Base-by-base conservation (phyloP, 495 filamentous ascomycete species). In the Venustampulla echinocandica region DNA sequence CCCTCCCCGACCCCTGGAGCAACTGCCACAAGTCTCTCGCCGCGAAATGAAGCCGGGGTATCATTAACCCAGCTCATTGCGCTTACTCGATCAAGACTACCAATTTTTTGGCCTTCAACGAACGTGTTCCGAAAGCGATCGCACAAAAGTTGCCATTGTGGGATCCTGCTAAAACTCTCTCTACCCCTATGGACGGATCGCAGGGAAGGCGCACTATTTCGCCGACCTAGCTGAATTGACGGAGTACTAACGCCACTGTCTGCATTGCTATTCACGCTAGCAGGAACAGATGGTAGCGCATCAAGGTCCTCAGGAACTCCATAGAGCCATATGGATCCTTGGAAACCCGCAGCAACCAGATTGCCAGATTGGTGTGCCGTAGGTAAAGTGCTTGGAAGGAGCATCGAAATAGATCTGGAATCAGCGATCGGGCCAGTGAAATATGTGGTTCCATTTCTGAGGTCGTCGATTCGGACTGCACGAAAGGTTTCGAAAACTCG, bases 261-360 rank as follows among this genome's bases (percentile, higher is more conserved):
- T 28, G 41, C 47, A 37, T 34, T 56, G 46, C 38, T 57, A 47
- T 33, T 45, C 15, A 17, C 38, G 23, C 15, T 47, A 42, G 47
- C 47, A 42, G 20, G 48, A 9, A 41, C 47, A 38, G 23, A 47
- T 50, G 51, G 62, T 39, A 42, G 50, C 11, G 76, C 71, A 55
- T 88, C 83, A 11, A 90, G 63, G 47, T 81, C 76, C 52, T 82
- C 79, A 0, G 87, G 87, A 24, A 93, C 61, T 24, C 86, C 86
- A 63, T 90, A 90, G 3, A 92, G 56, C 82, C 84, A 92, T 4
- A 93, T 63, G 24, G 79, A 78, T 11, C 79, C 77, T 40, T 79
- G 69, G 53, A 88, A 90, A 13, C 85, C 86, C 37, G 85, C 74
- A 24, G 82, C 85, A 41, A 85, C 79, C 30, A 92, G 73, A 42